Conservation (phyloP, 2,329 filamentous ascomycete species). For the Talaromyces amestolkiae region DNA sequence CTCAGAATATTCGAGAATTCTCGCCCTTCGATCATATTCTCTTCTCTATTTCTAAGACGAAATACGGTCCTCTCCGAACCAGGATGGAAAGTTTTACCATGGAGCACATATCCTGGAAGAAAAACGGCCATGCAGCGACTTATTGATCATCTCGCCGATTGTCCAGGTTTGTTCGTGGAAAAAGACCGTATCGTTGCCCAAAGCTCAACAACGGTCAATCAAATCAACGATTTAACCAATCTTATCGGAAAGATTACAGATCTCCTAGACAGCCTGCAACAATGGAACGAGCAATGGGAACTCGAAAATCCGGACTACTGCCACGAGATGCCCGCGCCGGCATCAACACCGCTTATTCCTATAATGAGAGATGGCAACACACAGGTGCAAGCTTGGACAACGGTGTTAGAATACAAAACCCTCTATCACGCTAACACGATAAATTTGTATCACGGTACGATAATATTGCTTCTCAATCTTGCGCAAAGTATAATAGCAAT, state of each 20-base stretch:
- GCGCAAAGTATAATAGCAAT: background rate
- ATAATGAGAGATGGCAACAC: background rate
- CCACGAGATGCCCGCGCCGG: background rate
- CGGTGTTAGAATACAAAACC: constrained; percentile 11
- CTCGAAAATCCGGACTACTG: constrained; percentile 8
- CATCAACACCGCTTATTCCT: background rate
- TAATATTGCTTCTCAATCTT: constrained; percentile 4
- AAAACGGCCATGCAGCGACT: constrained; percentile 11
- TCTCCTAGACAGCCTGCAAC: background rate
- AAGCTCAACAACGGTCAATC: background rate
- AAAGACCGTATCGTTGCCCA: constrained; percentile 4
- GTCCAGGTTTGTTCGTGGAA: constrained; percentile 6
- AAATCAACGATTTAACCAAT: background rate
- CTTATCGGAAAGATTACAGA: background rate
- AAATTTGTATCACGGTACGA: constrained; percentile 3
- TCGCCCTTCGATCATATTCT: constrained; percentile 11
- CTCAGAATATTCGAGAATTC: constrained; percentile 4
- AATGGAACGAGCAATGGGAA: constrained; percentile 15
- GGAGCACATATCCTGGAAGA: background rate
- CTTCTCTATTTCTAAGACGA: constrained; percentile 2
- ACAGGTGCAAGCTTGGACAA: constrained; percentile 8
- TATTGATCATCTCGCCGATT: constrained; percentile 13
- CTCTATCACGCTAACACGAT: constrained; percentile 10
- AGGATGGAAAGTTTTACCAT: constrained; percentile 11
- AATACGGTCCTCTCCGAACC: background rate